A percentile compares a stretch with the other conserved stretches of the same genome.
These are phyloP conservation scores for Salix udensis DNA, from an alignment of 345 rosid species.

Conservation along the genomic window DNA sequence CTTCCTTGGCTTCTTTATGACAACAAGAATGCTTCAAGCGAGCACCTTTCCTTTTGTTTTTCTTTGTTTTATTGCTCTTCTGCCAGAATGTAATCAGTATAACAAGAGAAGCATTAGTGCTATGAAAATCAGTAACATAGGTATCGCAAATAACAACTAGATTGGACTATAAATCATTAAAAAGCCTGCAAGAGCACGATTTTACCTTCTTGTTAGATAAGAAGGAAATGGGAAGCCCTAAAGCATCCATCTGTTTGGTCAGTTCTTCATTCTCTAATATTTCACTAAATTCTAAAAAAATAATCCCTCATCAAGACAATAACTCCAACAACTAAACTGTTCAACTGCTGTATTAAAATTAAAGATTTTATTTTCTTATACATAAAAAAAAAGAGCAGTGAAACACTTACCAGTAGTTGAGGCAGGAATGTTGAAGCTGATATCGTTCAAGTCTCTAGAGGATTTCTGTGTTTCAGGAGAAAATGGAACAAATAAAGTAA, in stretches of 20 bases:
- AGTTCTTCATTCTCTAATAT: constrained; percentile 43
- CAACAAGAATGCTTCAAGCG: constrained; percentile 23
- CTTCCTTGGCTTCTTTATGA: constrained; percentile 24
- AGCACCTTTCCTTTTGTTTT: constrained; percentile 33
- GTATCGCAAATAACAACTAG: neutral
- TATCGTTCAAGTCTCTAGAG: constrained; percentile 13
- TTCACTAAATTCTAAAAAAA: constrained; percentile 24
- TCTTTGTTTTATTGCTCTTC: constrained; percentile 40
- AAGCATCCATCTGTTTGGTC: constrained; percentile 49
- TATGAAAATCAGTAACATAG: neutral
- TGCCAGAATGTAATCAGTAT: constrained; percentile 13
- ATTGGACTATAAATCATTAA: neutral
- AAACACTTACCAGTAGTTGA: constrained; percentile 29
- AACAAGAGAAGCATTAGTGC: too few species aligned
- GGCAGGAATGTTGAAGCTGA: constrained; percentile 14
- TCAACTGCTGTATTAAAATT: too few species aligned
- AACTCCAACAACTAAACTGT: neutral
- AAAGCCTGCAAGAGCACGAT: neutral
- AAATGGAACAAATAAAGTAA: neutral
- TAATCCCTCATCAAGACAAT: neutral
- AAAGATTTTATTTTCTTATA: too few species aligned
- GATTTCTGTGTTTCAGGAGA: constrained; percentile 32
- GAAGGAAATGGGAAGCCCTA: constrained; percentile 82
- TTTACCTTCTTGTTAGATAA: constrained; percentile 61
- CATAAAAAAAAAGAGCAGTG: too few species aligned